Evolutionary conservation across 2,329 filamentous ascomycete species (phyloP), one percentile per base, ranked within the genome.

Genomic region (Diaporthe sp.): DNA sequence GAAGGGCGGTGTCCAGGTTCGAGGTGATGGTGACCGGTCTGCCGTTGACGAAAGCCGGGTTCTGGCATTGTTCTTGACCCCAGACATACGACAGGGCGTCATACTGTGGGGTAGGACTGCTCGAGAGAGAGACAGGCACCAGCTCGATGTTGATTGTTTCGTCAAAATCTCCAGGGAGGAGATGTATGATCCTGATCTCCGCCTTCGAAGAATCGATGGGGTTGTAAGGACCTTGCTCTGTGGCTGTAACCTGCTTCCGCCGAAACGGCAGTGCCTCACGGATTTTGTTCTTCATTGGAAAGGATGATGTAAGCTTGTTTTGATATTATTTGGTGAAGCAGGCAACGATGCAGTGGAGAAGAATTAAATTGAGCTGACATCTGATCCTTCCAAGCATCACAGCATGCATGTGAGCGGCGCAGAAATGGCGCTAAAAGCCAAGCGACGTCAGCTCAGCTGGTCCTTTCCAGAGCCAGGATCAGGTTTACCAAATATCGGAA

Each of bases 51-150:
- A 60, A 25, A 37, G 78, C 39, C 47, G 76, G 71, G 37, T 47
- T 71, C 20, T 55, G 72, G 13, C 68, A 51, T n/a, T 42, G 28
- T 42, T 67, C 51, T 17, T 67, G 68, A 51, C 78, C 78, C 78
- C 78, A 79, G 15, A 78, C 78, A 51, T 79, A 79, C 0, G 78
- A 79, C 1, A 79, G 55, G 31, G 77, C 78, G 53, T 78, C 78
- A 55, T 79, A 79, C 2, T 58, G 75, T 72, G 42, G 76, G 49
- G 44, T 75, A 65, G 13, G 71, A 67, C 25, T 65, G 75, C 2
- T 39, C 3, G 72, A 67, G 47, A 76, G 71, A 22, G 70, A 55
- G 44, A 75, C 77, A 2, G 76, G 47, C 28, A 75, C 73, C 15
- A 79, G 70, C 53, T 78, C 72, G 8, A 73, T n/a, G 7, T 55